These are phyloP conservation scores for Parachaetomium inaequale DNA, from an alignment of 495 filamentous ascomycete genomes.

Conservation along the genomic window DNA sequence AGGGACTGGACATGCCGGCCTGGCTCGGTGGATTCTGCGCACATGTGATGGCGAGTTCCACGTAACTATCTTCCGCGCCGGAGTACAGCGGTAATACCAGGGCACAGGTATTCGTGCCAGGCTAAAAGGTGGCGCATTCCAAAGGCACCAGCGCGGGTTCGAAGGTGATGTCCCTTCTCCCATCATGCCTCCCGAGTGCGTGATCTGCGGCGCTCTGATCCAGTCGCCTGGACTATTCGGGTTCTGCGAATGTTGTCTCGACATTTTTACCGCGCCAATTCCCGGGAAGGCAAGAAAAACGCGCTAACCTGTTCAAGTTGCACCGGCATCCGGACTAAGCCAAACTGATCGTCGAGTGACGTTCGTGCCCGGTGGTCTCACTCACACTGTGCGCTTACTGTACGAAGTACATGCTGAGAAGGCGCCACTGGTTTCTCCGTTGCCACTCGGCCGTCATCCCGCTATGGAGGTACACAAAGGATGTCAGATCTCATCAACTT, in stretches of 20 bases:
- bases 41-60: background rate
- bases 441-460: constrained; percentile 5
- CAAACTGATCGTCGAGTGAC: background rate
- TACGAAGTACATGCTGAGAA: background rate
- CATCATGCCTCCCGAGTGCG: background rate
- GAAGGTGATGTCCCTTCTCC: background rate
- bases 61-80: background rate
- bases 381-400: constrained; percentile 9
- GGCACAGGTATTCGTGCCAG: background rate
- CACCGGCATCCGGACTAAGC: background rate
- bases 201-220: background rate
- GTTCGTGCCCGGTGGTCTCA: background rate
- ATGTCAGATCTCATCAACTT: constrained; percentile 4
- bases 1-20: constrained; percentile 1
- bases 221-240: background rate
- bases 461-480: background rate
- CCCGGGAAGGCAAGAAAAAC: background rate
- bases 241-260: background rate
- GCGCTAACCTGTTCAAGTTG: background rate
- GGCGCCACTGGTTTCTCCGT: background rate
- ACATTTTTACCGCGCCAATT: background rate
- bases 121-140: background rate
- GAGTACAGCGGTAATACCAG: background rate
- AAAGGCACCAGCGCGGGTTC: background rate
- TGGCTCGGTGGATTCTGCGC: background rate